Base-by-base conservation (phyloP, 2,329 filamentous ascomycete genomes). In the Rhexocercosporidium sp. region DNA sequence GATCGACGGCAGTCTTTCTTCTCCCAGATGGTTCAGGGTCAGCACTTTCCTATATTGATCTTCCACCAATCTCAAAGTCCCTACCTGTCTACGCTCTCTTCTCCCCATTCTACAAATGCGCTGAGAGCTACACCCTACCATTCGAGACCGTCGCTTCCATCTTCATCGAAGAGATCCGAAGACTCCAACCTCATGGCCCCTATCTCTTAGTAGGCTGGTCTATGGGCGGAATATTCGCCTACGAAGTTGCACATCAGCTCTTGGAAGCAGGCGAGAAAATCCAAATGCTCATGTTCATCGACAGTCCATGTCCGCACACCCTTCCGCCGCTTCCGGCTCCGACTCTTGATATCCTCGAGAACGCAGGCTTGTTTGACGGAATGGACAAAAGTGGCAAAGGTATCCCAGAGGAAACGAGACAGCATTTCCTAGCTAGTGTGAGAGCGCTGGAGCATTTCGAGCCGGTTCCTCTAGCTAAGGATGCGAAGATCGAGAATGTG, bases 131-230 rank as follows among this genome's bases (percentile, higher is more conserved):
- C 53, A 57, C 53, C n/a, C 34, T 34, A 20, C 29, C 53, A 34
- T 34, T 57, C 53, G 53, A 57, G 34, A 39, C 29, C 2, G 53
- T 57, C 53, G 53, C 53, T 22, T 37, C 53, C 16, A 34, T 57
- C 27, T 76, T 65, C 62, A 6, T 73, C 18, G 29, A 41, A 4
- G 69, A 69, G 12, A 69, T 77, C 37, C 68, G 65, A 27, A 59
- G 59, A 16, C 67, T 69, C 39, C 79, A 81, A 65, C 75, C 78
- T 9, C 64, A 74, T 41, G 79, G 79, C 1, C 79, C 79, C 8
- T 81, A 81, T 69, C 69, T 75, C 51, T 70, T 81, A 9, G 78
- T 75, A 22, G 79, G 79, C 34, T 80, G 77, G 77, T 79, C 77
- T 14, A 74, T 75, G 16, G 79, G 79, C 22, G 79, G 77, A 44